Base-by-base conservation (phyloP, 352 stramenopile species). In the Phytopythium litorale region DNA sequence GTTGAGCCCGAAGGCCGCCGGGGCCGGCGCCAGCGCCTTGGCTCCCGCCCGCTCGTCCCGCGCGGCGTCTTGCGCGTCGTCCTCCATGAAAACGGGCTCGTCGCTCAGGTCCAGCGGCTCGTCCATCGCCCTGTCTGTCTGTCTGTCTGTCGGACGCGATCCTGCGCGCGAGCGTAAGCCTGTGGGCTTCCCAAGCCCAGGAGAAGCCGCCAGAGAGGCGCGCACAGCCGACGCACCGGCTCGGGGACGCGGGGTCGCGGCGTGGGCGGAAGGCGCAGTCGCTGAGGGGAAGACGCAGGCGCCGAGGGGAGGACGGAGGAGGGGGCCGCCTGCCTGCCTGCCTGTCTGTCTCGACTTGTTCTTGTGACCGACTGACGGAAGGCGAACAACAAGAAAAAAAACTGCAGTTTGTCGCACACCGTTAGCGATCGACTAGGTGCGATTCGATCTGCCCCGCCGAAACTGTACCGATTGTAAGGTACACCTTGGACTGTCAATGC, bases 1-100 rank as follows among this genome's bases (percentile, higher is more conserved):
- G 25, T 73, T 67, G 13, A 81, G 62, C 23, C 73, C 59, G 49
- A 70, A 67, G 23, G 67, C 58, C 42, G 71, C 54, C 6, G 66
- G 65, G 49, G 68, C 60, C 11, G 60, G 25, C 32, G 33, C 37
- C 33, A 13, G 33, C 33, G 33, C 33, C 33, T 38, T 38, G 18
- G 30, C 58, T 48, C 33, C 38, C 13, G 64, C n/a, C 16, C 48
- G 12, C 45, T 30, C n/a, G 45, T 30, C 35, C 8, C 37, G 40
- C 30, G 46, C 16, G 19, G 25, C 28, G 35, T 28, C 7, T 54
- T 58, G 28, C 40, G 46, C 21, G n/a, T 69, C 63, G 28, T 70
- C 61, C 5, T 75, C 68, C 52, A 57, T 35, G 19, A 49, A 49
- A 1, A 28, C 42, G 42, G 42, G 42, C 18, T 49, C 40, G 3